phyloP scores from a whole-genome alignment of 179 eudicot genomes.

The Beta corolliflora region DNA sequence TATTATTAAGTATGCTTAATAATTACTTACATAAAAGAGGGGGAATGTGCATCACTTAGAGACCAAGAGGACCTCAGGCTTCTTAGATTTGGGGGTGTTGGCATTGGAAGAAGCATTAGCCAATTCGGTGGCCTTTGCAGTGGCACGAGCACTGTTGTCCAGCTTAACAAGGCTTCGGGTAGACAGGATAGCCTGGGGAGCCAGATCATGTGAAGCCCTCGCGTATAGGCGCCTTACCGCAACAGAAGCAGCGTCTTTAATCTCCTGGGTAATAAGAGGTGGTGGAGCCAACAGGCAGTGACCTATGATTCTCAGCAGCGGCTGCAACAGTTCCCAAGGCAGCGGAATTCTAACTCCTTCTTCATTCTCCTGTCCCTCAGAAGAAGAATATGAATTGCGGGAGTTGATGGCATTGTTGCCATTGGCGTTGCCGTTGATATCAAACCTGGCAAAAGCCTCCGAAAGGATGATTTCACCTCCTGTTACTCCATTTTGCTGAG shows the following conservation, averaged over 20 bases:
- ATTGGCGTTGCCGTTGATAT: constrained; percentile 9
- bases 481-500: constrained; percentile 6
- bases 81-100: constrained; percentile 75
- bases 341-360: constrained; percentile 60
- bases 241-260: constrained; percentile 61
- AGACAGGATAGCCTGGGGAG: constrained; percentile 86
- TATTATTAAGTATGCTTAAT: not conserved
- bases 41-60: constrained; percentile 54
- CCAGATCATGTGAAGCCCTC: constrained; percentile 82
- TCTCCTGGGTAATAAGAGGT: constrained; percentile 58
- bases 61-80: constrained; percentile 82
- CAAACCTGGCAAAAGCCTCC: constrained; percentile 21
- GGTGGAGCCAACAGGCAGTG: constrained; percentile 85
- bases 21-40: not conserved
- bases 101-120: constrained; percentile 57
- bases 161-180: constrained; percentile 79
- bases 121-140: constrained; percentile 46
- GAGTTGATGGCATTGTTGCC: constrained; percentile 1
- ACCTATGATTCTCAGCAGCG: constrained; percentile 74
- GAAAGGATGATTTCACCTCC: constrained; percentile 27
- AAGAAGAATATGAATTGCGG: not conserved
- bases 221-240: constrained; percentile 79
- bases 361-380: constrained; percentile 21
- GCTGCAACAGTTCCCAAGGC: constrained; percentile 94
- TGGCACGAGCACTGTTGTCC: constrained; percentile 57